Conservation (phyloP, 352 stramenopile species). For the Phytopythium kandeliae region DNA sequence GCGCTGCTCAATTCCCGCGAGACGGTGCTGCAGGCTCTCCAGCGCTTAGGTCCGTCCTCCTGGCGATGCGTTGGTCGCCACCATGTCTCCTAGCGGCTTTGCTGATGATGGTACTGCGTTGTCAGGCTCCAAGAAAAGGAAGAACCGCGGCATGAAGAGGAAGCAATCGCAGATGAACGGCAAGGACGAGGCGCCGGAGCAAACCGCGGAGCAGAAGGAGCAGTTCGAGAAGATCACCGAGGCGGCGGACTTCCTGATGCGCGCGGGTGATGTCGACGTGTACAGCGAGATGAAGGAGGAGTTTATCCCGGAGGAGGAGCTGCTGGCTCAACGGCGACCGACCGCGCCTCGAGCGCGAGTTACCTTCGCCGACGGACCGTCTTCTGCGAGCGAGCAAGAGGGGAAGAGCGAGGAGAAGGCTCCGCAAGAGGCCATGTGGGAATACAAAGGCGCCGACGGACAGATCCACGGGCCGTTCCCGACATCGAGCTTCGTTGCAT, state of each 20-base stretch:
- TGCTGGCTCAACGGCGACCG: constrained; percentile 37
- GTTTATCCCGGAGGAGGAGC: constrained; percentile 58
- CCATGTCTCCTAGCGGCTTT: neutral
- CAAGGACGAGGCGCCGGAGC: constrained; percentile 15
- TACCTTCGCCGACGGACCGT: constrained; percentile 14
- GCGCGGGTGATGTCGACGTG: constrained; percentile 67
- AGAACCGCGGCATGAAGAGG: constrained; percentile 45
- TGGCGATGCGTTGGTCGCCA: too few species aligned
- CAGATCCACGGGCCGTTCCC: constrained; percentile 73
- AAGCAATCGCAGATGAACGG: constrained; percentile 30
- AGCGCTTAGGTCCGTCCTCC: constrained; percentile 40
- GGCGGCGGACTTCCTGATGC: constrained; percentile 75
- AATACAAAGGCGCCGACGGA: constrained; percentile 69
- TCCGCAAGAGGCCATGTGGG: constrained; percentile 54
- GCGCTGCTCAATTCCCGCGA: constrained; percentile 60
- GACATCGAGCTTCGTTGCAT: constrained; percentile 66
- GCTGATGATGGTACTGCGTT: neutral
- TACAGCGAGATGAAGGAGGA: constrained; percentile 82
- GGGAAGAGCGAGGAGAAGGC: constrained; percentile 39
- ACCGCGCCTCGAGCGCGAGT: constrained; percentile 9
- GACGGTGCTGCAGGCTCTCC: constrained; percentile 69
- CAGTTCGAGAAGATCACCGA: constrained; percentile 81
- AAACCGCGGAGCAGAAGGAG: constrained; percentile 65
- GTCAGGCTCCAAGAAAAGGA: constrained; percentile 45
- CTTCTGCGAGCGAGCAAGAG: constrained; percentile 17